Percentiles rank a stretch among this genome's conserved stretches.
Conservation (phyloP, 345 rosid genomes). For the Moricandia arvensis region DNA sequence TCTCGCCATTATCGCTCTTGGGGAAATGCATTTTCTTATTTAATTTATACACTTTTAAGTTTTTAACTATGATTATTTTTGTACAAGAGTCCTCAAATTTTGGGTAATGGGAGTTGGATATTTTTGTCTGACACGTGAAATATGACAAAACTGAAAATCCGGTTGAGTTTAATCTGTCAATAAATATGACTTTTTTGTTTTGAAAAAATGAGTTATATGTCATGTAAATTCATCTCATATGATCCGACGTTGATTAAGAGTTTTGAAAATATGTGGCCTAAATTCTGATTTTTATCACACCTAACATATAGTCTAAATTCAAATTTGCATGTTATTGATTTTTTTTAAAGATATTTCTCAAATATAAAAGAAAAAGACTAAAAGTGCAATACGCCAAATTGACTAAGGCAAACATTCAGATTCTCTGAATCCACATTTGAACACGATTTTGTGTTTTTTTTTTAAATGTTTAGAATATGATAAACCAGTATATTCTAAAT, state of each 20-base stretch:
- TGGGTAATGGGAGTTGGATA: background rate
- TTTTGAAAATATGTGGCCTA: background rate
- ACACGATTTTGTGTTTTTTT: background rate
- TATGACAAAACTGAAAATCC: background rate
- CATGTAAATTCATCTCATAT: background rate
- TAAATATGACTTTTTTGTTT: background rate
- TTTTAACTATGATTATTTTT: background rate
- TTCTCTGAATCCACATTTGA: background rate
- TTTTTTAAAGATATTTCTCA: background rate
- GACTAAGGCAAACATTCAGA: background rate
- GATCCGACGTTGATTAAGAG: background rate
- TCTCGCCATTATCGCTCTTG: constrained; percentile 12
- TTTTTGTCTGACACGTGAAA: background rate
- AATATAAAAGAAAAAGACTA: background rate
- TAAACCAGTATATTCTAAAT: background rate
- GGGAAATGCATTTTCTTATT: background rate
- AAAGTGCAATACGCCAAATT: background rate
- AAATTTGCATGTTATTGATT: background rate
- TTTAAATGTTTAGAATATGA: background rate
- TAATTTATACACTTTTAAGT: background rate
- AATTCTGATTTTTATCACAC: background rate
- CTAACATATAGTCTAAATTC: background rate
- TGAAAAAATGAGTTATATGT: background rate
- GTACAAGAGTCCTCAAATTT: background rate
- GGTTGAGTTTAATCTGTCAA: background rate